Base-by-base conservation (phyloP, 2,329 filamentous ascomycete genomes). In the Paecilomyces niveus region DNA sequence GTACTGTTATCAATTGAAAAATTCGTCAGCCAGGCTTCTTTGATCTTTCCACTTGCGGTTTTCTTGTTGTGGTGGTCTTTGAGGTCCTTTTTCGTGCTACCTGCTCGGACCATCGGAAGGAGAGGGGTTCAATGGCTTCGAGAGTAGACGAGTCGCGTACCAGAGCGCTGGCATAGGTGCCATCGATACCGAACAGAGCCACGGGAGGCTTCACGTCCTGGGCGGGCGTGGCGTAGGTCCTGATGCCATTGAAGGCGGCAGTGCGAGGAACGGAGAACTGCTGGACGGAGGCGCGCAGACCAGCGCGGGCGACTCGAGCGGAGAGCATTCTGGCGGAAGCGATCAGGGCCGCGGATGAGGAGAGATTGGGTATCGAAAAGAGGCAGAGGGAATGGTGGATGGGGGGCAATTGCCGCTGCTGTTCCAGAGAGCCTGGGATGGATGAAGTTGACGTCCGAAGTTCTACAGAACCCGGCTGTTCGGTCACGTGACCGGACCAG, bases 121-220 rank as follows among this genome's bases (percentile, higher is more conserved):
- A 13, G 39, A 21, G 51, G 50, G 53, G 50, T 32, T 54, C 29
- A 35, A 54, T 54, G 26, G 53, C 53, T 31, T 31, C 11, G 29
- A 31, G 53, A 29, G 13, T 15, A 54, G 50, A 45, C 21, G 45
- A 26, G 53, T 54, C 54, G 76, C 90, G 77, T 93, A 99, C 94
- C 87, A 99, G 85, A 82, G 94, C 94, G 81, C 89, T 92, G 76
- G 94, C 94, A 82, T 99, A 99, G 76, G 93, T 97, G 79, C 94
- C 94, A 80, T 97, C 94, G 74, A 99, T 82, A 70, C 94, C 94
- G 80, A 91, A 99, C 73, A 99, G 85, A 70, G 92, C 85, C 74
- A 97, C 83, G 68, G 94, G 94, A 70, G 93, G 87, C 83, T 90
- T 92, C 76, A 86, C 79, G 62, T 87, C 85, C 75, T 85, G 80